phyloP scores from a whole-genome alignment of 345 rosid species.

The Microcos paniculata region DNA sequence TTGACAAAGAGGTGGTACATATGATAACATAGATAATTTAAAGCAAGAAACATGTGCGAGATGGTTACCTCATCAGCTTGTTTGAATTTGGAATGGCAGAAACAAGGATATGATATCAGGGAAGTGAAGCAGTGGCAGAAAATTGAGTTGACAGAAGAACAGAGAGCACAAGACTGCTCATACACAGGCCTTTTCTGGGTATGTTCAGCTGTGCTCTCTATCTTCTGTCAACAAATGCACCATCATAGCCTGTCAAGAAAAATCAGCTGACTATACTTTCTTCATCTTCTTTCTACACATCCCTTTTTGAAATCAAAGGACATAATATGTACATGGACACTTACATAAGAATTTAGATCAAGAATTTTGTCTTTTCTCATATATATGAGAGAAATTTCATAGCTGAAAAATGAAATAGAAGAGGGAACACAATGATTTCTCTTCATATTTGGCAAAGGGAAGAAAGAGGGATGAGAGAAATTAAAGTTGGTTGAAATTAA shows the following conservation, averaged over 20 bases:
- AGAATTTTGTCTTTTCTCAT: not conserved
- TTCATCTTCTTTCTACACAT: not conserved
- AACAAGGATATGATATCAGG: too few relatives aligned
- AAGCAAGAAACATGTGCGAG: not conserved
- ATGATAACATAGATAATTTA: too few relatives aligned
- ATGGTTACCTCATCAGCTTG: not conserved
- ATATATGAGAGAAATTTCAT: not conserved
- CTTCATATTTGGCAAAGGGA: not conserved
- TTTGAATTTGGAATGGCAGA: not conserved
- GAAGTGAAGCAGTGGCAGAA: not conserved
- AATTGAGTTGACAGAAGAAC: constrained; percentile 11
- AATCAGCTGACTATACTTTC: too few relatives aligned
- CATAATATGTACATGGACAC: not conserved
- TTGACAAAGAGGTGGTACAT: too few relatives aligned
- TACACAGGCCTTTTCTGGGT: constrained; percentile 12
- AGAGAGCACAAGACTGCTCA: constrained; percentile 17
- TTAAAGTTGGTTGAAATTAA: not conserved
- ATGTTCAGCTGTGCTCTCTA: constrained; percentile 25
- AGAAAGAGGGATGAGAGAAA: not conserved
- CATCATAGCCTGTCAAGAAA: not conserved
- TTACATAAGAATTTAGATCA: not conserved
- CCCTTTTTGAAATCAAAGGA: not conserved
- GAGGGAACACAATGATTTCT: not conserved
- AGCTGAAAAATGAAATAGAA: not conserved
- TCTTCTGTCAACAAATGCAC: constrained; percentile 18